phyloP scores from a whole-genome alignment of 225 moss, liverwort and hornwort genomes.

The Antitrichia curtipendula region DNA sequence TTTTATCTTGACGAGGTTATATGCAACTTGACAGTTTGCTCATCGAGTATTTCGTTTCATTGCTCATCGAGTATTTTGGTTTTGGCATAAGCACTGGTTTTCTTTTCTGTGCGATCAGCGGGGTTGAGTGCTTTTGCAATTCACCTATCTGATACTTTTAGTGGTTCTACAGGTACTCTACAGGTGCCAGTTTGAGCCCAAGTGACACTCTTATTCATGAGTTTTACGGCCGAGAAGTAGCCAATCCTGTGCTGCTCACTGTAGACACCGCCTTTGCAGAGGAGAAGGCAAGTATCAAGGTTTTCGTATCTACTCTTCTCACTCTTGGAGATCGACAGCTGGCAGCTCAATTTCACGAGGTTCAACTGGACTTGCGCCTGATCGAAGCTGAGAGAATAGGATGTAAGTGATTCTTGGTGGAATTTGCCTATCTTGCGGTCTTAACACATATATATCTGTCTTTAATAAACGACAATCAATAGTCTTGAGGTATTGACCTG shows the following conservation, averaged over 20 bases:
- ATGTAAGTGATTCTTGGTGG: slow-evolving; percentile 28
- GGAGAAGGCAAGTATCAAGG: slow-evolving; percentile 82
- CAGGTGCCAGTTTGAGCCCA: slow-evolving; percentile 75
- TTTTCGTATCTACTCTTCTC: slow-evolving; percentile 82
- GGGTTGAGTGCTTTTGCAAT: neutral
- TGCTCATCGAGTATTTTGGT: too few species aligned
- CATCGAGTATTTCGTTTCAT: neutral
- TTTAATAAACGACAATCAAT: neutral
- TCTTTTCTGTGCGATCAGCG: neutral
- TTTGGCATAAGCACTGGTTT: neutral
- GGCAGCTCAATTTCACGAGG: slow-evolving; percentile 93
- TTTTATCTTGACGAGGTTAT: neutral
- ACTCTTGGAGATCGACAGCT: slow-evolving; percentile 92
- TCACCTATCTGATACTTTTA: neutral
- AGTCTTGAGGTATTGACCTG: neutral
- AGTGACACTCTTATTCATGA: slow-evolving; percentile 97
- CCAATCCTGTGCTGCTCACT: slow-evolving; percentile 88
- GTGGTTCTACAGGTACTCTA: slow-evolving; percentile 63
- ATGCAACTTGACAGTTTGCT: neutral
- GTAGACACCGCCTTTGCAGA: slow-evolving; percentile 85
- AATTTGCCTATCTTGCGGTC: neutral
- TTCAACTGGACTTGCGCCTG: slow-evolving; percentile 92
- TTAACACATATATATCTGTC: neutral
- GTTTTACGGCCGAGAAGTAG: slow-evolving; percentile 83
- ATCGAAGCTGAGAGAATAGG: slow-evolving; percentile 97